Evolutionary conservation across 2,329 filamentous ascomycete genomes (phyloP), one percentile per base, ranked within the genome.

Genomic region (Lasiodiplodia hormozganensis): DNA sequence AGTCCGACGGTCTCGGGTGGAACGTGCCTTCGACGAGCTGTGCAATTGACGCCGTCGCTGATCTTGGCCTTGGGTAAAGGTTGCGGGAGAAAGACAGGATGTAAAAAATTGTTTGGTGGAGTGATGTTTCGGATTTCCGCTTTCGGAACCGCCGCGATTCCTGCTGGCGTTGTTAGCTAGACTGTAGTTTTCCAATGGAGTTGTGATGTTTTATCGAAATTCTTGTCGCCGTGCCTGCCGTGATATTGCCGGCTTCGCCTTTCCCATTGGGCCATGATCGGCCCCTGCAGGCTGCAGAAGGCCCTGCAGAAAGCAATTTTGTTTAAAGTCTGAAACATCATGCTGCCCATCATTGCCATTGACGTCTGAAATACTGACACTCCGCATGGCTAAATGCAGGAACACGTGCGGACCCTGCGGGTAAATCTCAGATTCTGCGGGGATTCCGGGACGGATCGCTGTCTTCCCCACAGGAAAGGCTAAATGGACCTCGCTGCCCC

Each of bases 401-500:
- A 31, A 51, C 57, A 62, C 23, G 57, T 62, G 40, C 16, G 14
- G 56, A 18, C 21, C 56, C 56, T 40, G 36, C n/a, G 34, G 56
- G 56, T 8, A 43, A 60, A 25, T 38, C 18, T 21, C 10, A 60
- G 54, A 60, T 43, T 36, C 25, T 34, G 60, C 60, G 47, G 60
- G 60, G 60, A n/a, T 36, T 52, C 38, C 40, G 60, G 43, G 6
- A 51, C 43, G 60, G 60, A 64, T 64, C 60, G 43, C 47, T n/a
- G 52, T 11, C 28, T 51, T 18, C 47, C 43, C 60, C 60, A 51
- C 60, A 64, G 28, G 31, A 10, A 60, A 64, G 60, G 60, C 60
- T 64, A 64, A 64, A 64, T 64, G 60, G 60, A 64, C 60, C 18
- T 62, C 60, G 31, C 4, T 23, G 6, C 7, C n/a, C 60, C 36